Evolutionary conservation across 495 filamentous ascomycete species (phyloP).

Genomic region (Aspergillus nanangensis): DNA sequence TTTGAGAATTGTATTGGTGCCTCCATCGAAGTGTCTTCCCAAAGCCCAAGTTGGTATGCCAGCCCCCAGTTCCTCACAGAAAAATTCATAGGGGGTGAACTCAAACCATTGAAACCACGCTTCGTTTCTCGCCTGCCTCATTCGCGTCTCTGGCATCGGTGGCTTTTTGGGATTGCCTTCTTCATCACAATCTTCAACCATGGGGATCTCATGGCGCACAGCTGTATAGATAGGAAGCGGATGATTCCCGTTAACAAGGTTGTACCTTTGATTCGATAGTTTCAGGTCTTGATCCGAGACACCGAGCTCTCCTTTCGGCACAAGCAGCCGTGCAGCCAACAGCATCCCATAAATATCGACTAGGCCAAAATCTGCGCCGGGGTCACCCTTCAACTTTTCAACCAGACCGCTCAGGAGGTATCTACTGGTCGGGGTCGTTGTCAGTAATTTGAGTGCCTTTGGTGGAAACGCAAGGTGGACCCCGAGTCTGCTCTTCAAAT

Average conservation of each 20-base stretch:
- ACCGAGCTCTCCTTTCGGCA: constrained; percentile 77
- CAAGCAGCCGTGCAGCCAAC: constrained; percentile 74
- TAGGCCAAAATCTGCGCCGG: constrained; percentile 75
- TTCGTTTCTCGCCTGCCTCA: constrained; percentile 63
- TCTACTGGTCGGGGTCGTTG: constrained; percentile 84
- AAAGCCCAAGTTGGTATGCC: constrained; percentile 95
- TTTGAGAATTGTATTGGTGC: constrained; percentile 53
- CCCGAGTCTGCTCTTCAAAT: constrained; percentile 78
- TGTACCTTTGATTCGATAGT: constrained; percentile 74
- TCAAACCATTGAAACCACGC: constrained; percentile 99
- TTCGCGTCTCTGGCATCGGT: constrained; percentile 43
- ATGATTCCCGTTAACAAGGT: constrained; percentile 67
- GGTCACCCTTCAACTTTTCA: constrained; percentile 82
- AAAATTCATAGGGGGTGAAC: constrained; percentile 92
- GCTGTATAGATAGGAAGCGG: constrained; percentile 93
- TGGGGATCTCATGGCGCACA: constrained; percentile 92
- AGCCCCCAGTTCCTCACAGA: constrained; percentile 84
- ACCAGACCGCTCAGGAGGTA: constrained; percentile 82
- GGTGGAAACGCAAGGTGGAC: constrained; percentile 92
- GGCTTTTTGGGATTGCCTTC: constrained; percentile 13
- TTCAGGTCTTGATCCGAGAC: constrained; percentile 78
- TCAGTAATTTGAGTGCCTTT: constrained; percentile 68
- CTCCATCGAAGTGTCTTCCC: constrained; percentile 74
- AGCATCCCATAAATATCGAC: constrained; percentile 91
- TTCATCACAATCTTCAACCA: constrained; percentile 35